Evolutionary conservation across 164 flowering plant genomes (phyloP), one percentile per base, ranked within the genome.

Genomic region (Liquidambar formosana): DNA sequence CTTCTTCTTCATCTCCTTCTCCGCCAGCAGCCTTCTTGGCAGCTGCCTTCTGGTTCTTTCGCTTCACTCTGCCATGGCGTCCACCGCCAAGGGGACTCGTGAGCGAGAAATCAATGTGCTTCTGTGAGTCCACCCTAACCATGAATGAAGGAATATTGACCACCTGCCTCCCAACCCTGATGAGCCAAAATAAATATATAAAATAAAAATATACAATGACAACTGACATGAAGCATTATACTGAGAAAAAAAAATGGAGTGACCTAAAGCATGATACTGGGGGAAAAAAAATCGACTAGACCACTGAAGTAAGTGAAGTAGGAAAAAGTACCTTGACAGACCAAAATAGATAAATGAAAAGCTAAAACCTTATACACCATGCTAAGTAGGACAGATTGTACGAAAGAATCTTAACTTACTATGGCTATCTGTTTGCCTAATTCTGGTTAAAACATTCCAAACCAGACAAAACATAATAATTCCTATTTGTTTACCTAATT

Each of bases 21-120:
- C 86, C 86, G 28, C 86, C 90, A 63, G 82, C 73, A 46, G 85
- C 82, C 81, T 86, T 84, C 86, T 86, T 86, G 59, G 86, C 83
- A 73, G 90, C 90, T 23, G 88, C 77, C 81, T 79, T 84, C 74
- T 71, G 79, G 79, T 84, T 86, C 85, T 61, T 86, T 79, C 88
- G 65, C 85, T 86, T 86, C 71, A 87, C 91, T 70, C 88, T 78
- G 41, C 91, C 89, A 10, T 86, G 86, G 52, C 91, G 84, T 0
- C 91, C 89, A 72, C 89, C 91, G 8, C 89, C 90, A 57, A 85
- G 79, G 9, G 91, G 91, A 69, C 89, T 85, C 0, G 89, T 87
- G 46, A 83, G 78, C 0, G 89, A 85, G 77, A 86, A 85, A 45
- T 86, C 90, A 48, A 83, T 85, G 73, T 86, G 90, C 77, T 86